phyloP scores from a whole-genome alignment of 208 protist species.

The Leishmania amazonensis region DNA sequence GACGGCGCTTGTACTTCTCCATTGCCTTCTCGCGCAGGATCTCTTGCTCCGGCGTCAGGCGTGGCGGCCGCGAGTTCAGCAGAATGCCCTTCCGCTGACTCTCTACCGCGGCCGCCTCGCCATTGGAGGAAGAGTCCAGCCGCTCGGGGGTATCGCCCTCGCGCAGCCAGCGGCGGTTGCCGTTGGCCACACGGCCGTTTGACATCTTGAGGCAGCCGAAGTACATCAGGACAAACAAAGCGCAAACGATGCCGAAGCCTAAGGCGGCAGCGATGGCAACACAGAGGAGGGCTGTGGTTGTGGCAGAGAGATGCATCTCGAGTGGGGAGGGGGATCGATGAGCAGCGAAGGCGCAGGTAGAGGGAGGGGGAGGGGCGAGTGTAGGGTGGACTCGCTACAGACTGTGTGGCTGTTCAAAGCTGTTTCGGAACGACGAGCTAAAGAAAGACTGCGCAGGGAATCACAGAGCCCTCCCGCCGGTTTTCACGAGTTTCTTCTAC shows the following conservation, averaged over 20 bases:
- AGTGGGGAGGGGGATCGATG: background rate
- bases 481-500: background rate
- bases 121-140: background rate
- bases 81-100: conserved; percentile 35
- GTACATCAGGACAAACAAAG: background rate
- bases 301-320: background rate
- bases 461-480: background rate
- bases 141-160: background rate
- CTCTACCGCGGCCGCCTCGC: background rate
- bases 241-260: background rate
- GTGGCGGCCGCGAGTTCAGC: conserved; percentile 35
- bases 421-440: background rate
- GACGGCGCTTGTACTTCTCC: conserved; percentile 33
- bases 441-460: background rate
- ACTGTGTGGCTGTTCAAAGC: background rate
- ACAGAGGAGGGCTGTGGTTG: background rate
- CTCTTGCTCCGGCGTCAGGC: conserved; percentile 30
- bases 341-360: background rate
- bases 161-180: background rate
- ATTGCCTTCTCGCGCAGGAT: conserved; percentile 32
- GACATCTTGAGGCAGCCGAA: background rate
- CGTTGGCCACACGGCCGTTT: background rate
- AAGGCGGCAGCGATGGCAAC: background rate
- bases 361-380: background rate
- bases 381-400: background rate